Evolutionary conservation across 2,329 filamentous ascomycete genomes (phyloP).

Genomic region (Curvularia hawaiiensis): DNA sequence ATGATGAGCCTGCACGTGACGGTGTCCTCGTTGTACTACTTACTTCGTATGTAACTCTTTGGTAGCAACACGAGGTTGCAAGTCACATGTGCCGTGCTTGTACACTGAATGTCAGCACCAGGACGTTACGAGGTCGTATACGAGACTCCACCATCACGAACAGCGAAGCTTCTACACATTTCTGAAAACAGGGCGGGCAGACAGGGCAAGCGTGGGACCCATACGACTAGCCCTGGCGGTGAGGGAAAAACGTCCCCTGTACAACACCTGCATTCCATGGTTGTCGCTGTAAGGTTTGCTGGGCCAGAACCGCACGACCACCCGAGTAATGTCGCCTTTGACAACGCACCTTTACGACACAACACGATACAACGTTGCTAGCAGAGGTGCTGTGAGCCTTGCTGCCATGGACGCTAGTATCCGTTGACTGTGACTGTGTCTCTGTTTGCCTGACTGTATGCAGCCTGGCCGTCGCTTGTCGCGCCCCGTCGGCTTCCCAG

Average conservation of each 20-base stretch:
- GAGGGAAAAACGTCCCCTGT: neutral
- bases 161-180: neutral
- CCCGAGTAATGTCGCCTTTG: neutral
- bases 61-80: neutral
- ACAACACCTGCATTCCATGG: neutral
- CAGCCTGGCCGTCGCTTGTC: neutral
- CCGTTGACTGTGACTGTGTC: neutral
- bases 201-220: neutral
- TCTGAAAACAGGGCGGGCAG: neutral
- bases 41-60: neutral
- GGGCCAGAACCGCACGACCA: neutral
- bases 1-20: neutral
- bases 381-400: neutral
- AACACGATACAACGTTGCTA: constrained; percentile 2
- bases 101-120: neutral
- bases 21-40: neutral
- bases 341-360: neutral
- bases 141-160: constrained; percentile 3
- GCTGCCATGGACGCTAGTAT: neutral
- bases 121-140: neutral
- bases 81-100: neutral
- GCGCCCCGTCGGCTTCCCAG: neutral
- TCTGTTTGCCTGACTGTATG: constrained; percentile 2
- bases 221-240: neutral
- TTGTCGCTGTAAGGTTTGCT: too few relatives aligned